A percentile compares a stretch with the other conserved stretches of the same genome.
Conservation (phyloP, 2,329 filamentous ascomycete species). For the Exophiala xenobiotica region DNA sequence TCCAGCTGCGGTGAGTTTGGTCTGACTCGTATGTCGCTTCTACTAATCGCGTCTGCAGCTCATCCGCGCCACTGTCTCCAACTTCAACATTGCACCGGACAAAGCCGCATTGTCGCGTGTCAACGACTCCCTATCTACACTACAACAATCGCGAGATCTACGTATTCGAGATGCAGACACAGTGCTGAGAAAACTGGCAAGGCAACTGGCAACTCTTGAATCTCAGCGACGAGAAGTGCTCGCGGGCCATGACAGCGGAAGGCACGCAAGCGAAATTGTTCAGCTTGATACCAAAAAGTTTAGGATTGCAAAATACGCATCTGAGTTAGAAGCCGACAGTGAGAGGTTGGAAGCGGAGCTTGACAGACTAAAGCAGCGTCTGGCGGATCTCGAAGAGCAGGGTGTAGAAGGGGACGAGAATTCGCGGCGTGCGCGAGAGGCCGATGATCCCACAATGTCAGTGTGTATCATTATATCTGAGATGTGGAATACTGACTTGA, state of each 20-base stretch:
- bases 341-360: conserved; percentile 81
- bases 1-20: conserved; percentile 69
- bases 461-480: conserved; percentile 30
- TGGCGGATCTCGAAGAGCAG: conserved; percentile 82
- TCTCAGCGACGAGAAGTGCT: conserved; percentile 76
- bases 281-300: conserved; percentile 92
- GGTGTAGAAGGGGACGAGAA: conserved; percentile 71
- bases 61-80: conserved; percentile 84
- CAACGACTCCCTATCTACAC: conserved; percentile 74
- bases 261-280: conserved; percentile 80
- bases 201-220: conserved; percentile 71
- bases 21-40: conserved; percentile 11
- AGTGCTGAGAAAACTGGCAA: conserved; percentile 68
- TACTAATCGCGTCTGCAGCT: conserved; percentile 55
- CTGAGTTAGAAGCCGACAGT: conserved; percentile 89
- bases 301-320: conserved; percentile 85
- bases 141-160: conserved; percentile 79
- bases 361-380: conserved; percentile 68
- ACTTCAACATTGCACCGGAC: conserved; percentile 93
- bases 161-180: conserved; percentile 70
- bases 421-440: conserved; percentile 52
- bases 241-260: conserved; percentile 67
- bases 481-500: conserved; percentile 8
- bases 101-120: conserved; percentile 80
- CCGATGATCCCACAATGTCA: conserved; percentile 50